Conservation (phyloP, 83 land plant species). For the Picea abies region DNA sequence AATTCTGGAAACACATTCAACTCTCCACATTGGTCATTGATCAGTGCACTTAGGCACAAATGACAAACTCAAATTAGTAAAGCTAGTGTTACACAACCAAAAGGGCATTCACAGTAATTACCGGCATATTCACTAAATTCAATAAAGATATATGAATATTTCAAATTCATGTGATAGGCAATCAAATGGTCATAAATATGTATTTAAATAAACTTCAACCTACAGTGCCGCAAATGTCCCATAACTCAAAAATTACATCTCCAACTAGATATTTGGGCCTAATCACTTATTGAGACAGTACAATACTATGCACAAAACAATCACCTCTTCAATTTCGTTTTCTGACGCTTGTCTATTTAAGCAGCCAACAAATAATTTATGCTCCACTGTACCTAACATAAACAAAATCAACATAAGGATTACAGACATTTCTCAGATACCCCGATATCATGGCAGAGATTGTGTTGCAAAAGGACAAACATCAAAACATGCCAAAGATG, state of each 20-base stretch:
- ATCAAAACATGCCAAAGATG: background rate
- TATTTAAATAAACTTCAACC: no score
- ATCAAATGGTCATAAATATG: no score
- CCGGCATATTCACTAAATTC: no score
- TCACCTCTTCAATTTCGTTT: constrained; percentile 89
- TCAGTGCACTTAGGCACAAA: background rate
- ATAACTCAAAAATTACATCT: no score
- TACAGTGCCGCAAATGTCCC: no score
- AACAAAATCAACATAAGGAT: constrained; percentile 7
- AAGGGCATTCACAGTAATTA: no score
- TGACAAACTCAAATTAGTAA: background rate
- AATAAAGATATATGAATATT: background rate
- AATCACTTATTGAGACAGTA: no score
- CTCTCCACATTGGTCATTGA: background rate
- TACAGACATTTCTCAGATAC: background rate
- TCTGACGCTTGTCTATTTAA: constrained; percentile 80
- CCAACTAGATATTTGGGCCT: no score
- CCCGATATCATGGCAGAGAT: no score
- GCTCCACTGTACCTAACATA: constrained; percentile 71
- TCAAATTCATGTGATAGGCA: background rate
- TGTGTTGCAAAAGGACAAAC: no score
- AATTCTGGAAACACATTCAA: background rate
- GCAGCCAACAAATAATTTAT: constrained; percentile 87
- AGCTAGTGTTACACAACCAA: no score
- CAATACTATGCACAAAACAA: background rate